Evolutionary conservation across 1,284 basidiomycete species (phyloP), one percentile per base, ranked within the genome.

Genomic region (Sporisorium reilianum): DNA sequence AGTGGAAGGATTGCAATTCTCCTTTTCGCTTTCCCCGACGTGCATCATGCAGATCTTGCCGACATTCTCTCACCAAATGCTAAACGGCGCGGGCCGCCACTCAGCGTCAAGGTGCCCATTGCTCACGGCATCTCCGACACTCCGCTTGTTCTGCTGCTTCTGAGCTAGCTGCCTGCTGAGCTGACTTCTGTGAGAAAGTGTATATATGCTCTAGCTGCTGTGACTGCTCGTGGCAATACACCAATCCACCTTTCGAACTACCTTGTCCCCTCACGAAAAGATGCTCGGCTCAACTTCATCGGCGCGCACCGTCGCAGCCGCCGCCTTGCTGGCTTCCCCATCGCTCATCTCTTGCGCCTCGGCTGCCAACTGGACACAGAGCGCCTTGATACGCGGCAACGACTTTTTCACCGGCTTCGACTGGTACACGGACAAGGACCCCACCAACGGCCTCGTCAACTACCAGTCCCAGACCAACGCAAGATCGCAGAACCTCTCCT

Each of bases 401-500:
- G 75, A 79, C 55, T 82, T 79, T 41, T 75, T 71, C 57, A 36
- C 48, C 48, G 57, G 63, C 42, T 82, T 81, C 41, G 73, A 80
- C 22, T 82, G 71, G 72, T 80, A 64, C 45, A 74, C 62, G 30
- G 70, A 74, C 22, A 67, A 40, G 23, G 78, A 82, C 48, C 80
- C 80, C 5, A 81, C 80, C 28, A 71, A 81, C 42, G 82, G 82
- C 12, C 71, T 79, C 9, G 82, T 84, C 62, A 66, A 73, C 45
- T 84, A 81, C 45, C 66, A 76, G 34, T 54, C 64, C 20, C 45
- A 62, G 38, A 12, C 55, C 25, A 53, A 50, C 20, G 79, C 82
- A 10, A 62, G 64, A 45, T 18, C 58, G 3, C 54, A 66, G 36
- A 83, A 82, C 63, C 70, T 84, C n/a, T 75, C 70, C n/a, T 77